Base-by-base conservation (phyloP, 164 flowering plant species). In the Umbilicus rupestris region DNA sequence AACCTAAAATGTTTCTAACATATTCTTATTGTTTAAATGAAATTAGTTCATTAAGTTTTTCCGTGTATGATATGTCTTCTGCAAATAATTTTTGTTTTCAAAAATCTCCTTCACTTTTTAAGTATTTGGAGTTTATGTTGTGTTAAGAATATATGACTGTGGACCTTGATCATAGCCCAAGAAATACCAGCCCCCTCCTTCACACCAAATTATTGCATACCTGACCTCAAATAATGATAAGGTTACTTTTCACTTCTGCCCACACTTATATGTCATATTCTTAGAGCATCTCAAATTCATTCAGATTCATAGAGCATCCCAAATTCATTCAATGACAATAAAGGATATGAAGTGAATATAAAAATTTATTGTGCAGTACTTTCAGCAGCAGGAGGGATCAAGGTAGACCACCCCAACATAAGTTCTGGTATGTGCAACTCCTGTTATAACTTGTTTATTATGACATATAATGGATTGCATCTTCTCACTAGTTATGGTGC, bases 351-450 rank as follows among this genome's bases (percentile, higher is more conserved):
- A 28, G 11, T 52, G 0, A 55, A 2, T 62, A 64, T 46, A n/a
- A 47, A 3, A 35, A 22, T 70, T 7, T 66, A n/a, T 71, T 52
- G 49, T 10, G 65, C 91, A 94, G 99, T 94, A 71, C 94, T 94
- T 66, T 94, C 99, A 55, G 99, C 99, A 69, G 75, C 89, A 72
- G 97, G 97, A 2, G 99, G 99, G 66, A 89, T 94, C 88, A 88
- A 85, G 80, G 85, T 94, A 44, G 82, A 84, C 72, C 83, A 80
- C 58, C 97, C 97, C 4, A 65, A 75, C 44, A 78, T 94, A 84
- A 88, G 89, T 68, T 80, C 71, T 67, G 93, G 97, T 91, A 87
- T 63, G 39, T 47, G 55, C 67, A 19, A 30, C 65, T 71, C 65
- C 62, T 24, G 65, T 20, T 59, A 10, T 66, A 22, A 17, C 17